phyloP scores from a whole-genome alignment of 192 early-diverging fungal genomes.

The Cladochytrium replicatum region DNA sequence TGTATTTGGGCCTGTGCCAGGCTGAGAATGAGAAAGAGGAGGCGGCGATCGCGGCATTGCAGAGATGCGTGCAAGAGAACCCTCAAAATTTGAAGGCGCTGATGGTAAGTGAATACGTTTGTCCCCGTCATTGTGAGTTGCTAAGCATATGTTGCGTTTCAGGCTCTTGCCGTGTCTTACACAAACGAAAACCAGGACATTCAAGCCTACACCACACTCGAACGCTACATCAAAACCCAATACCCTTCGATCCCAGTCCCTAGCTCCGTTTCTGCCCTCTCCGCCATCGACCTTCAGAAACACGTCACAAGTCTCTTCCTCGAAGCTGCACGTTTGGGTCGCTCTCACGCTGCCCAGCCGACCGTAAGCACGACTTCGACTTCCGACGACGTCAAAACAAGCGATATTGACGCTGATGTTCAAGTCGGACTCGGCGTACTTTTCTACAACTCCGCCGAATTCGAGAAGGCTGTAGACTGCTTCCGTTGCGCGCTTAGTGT shows the following conservation, averaged over 20 bases:
- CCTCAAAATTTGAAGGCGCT: slow-evolving; percentile 60
- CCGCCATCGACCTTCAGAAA: slow-evolving; percentile 46
- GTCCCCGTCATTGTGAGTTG: no score
- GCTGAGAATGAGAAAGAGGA: slow-evolving; percentile 92
- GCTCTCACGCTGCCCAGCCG: no score
- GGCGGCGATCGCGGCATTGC: slow-evolving; percentile 75
- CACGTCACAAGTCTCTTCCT: slow-evolving; percentile 67
- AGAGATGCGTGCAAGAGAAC: slow-evolving; percentile 61
- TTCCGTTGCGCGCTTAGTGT: slow-evolving; percentile 79
- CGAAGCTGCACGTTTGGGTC: slow-evolving; percentile 56
- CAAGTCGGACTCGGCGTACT: slow-evolving; percentile 85
- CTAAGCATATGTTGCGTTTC: no score
- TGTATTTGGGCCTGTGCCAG: slow-evolving; percentile 69
- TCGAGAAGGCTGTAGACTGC: slow-evolving; percentile 90
- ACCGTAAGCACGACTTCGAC: no score
- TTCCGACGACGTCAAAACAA: slow-evolving; percentile 19
- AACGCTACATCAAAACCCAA: slow-evolving; percentile 76
- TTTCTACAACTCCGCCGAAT: slow-evolving; percentile 88
- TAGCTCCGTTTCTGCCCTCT: slow-evolving; percentile 3
- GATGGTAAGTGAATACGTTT: no score
- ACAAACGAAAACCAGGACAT: slow-evolving; percentile 77
- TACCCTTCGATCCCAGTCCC: slow-evolving; percentile 50
- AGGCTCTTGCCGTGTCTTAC: slow-evolving; percentile 73
- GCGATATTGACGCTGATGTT: slow-evolving; percentile 71
- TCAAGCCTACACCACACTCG: slow-evolving; percentile 74